These are phyloP conservation scores for Globisporangium radiosum DNA, from an alignment of 352 stramenopile genomes.

Conservation along the genomic window DNA sequence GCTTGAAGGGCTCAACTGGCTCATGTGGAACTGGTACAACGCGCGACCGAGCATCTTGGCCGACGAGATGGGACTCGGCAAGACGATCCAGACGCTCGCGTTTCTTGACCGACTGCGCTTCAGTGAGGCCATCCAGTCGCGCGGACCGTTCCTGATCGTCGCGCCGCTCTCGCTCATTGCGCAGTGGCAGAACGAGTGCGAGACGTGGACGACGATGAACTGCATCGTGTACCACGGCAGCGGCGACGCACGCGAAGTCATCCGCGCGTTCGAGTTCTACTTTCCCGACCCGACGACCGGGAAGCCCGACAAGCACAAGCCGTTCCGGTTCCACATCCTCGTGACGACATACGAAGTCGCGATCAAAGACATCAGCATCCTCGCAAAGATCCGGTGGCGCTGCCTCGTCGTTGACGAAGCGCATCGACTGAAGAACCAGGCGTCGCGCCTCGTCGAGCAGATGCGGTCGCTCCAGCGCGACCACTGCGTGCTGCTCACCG, in stretches of 20 bases:
- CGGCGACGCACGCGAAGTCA: slow-evolving; percentile 88
- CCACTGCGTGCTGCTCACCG: slow-evolving; percentile 82
- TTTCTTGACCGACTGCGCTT: slow-evolving; percentile 94
- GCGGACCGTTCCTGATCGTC: slow-evolving; percentile 97
- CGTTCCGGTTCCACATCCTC: slow-evolving; percentile 87
- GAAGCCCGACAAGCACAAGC: slow-evolving; percentile 75
- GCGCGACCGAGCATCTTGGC: slow-evolving; percentile 83
- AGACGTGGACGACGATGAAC: slow-evolving; percentile 98
- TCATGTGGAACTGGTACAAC: slow-evolving; percentile 90
- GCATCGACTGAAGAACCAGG: slow-evolving; percentile 85
- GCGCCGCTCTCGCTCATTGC: slow-evolving; percentile 96
- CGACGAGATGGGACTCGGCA: slow-evolving; percentile 91
- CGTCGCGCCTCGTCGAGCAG: slow-evolving; percentile 80
- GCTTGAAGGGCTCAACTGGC: slow-evolving; percentile 85
- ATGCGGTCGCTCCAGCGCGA: slow-evolving; percentile 73
- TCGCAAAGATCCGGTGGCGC: slow-evolving; percentile 94
- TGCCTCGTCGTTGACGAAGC: slow-evolving; percentile 88
- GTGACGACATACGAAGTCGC: slow-evolving; percentile 90
- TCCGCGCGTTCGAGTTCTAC: slow-evolving; percentile 96
- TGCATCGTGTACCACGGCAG: slow-evolving; percentile 99
- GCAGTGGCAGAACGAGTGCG: slow-evolving; percentile 99
- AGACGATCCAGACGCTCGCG: slow-evolving; percentile 89
- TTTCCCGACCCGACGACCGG: slow-evolving; percentile 52
- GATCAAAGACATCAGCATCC: slow-evolving; percentile 86
- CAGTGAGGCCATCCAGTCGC: slow-evolving; percentile 85